A percentile compares a stretch with the other conserved stretches of the same genome.
phyloP scores from a whole-genome alignment of 2,329 filamentous ascomycete genomes.

The Pseudopithomyces maydicus region DNA sequence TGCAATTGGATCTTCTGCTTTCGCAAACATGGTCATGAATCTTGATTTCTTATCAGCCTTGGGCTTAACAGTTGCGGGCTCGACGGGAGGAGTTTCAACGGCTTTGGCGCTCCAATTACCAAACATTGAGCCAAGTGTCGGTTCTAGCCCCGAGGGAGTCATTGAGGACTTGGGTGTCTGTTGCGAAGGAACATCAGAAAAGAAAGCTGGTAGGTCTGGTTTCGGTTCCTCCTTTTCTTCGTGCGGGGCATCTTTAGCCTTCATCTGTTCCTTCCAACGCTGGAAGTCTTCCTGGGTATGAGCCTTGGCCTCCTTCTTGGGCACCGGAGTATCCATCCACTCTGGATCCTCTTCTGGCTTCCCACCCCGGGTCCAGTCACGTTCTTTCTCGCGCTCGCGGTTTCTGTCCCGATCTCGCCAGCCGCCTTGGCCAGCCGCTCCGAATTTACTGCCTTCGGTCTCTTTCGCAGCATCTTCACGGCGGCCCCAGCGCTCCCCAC shows the following conservation, averaged over 20 bases:
- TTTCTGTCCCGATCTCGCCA: constrained; percentile 57
- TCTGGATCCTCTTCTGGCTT: constrained; percentile 73
- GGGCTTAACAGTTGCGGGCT: constrained; percentile 42
- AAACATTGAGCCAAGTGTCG: constrained; percentile 80
- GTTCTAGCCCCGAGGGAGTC: constrained; percentile 67
- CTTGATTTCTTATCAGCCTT: constrained; percentile 75
- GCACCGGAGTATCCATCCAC: constrained; percentile 76
- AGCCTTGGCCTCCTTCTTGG: constrained; percentile 69
- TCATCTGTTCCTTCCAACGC: constrained; percentile 93
- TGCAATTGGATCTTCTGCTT: constrained; percentile 43
- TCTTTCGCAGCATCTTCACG: constrained; percentile 59
- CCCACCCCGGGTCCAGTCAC: constrained; percentile 58
- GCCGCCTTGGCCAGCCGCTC: constrained; percentile 56
- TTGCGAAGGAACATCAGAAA: constrained; percentile 24
- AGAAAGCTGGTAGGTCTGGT: constrained; percentile 20
- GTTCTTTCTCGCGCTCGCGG: constrained; percentile 47
- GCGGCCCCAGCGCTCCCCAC: constrained; percentile 73
- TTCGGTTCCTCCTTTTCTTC: constrained; percentile 54
- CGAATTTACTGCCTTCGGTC: constrained; percentile 50
- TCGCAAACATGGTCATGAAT: constrained; percentile 75
- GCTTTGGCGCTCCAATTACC: constrained; percentile 59
- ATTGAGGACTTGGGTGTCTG: constrained; percentile 50
- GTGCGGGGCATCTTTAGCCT: constrained; percentile 60
- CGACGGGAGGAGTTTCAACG: constrained; percentile 38
- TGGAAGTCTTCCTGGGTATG: constrained; percentile 92